Base-by-base conservation (phyloP, 1,139 yeast genomes). In the Pichia sp. region DNA sequence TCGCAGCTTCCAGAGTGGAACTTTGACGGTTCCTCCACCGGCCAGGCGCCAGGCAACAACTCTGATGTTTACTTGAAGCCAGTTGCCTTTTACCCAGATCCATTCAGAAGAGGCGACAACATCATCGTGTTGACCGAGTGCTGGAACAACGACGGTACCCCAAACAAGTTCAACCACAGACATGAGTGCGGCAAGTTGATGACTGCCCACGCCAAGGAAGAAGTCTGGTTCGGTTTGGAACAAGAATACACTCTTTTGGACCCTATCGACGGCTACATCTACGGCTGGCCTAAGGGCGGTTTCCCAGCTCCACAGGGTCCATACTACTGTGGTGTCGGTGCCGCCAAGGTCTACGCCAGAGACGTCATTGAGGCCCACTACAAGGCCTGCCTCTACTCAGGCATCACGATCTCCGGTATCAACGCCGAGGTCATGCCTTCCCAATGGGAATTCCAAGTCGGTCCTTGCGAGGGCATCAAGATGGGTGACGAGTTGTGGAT, bases 291-390 rank as follows among this genome's bases (percentile, higher is more conserved):
- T 75, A 84, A 88, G 80, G 98, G 98, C 68, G 99, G 99, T 60
- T 93, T 82, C 93, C 99, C 99, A 72, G 99, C 97, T 64, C 99
- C 99, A 63, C 99, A 93, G 79, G 99, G 99, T 65, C 99, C 99
- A 60, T 93, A 92, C 87, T 93, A 93, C 85, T 93, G 99, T 81
- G 99, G 99, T 84, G 99, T 93, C 63, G 99, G 99, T 78, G 84
- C 97, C 68, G 97, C 98, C 70, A 92, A 90, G 79, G 99, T 93
- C 61, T 89, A 86, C 74, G 97, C 98, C 70, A 86, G 99, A 79
- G 99, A 93, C 72, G 90, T 93, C 57, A 92, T 93, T 67, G 99
- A 93, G 80, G 98, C 99, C 59, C 99, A 93, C 79, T 93, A 93
- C 87, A 85, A 95, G 75, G 99, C 99, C 61, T 90, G 97, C 79